phyloP scores from a whole-genome alignment of 2,329 filamentous ascomycete species.

The Aspergillus sp. region DNA sequence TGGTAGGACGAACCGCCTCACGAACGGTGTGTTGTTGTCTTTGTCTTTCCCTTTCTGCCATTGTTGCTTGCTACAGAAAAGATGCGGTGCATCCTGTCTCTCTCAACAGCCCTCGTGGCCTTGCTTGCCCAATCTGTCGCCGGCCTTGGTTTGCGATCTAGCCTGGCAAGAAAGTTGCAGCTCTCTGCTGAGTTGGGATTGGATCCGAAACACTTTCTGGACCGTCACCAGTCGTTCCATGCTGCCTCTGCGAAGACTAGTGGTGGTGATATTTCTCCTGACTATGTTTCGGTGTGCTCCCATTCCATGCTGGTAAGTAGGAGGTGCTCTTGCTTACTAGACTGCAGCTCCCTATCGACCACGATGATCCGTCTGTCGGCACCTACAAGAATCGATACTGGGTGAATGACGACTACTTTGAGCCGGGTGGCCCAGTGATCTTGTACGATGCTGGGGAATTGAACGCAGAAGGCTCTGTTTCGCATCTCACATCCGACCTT shows the following conservation, averaged over 20 bases:
- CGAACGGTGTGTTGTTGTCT: background rate
- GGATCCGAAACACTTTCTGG: constrained; percentile 16
- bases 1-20: background rate
- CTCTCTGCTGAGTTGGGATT: constrained; percentile 22
- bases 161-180: constrained; percentile 17
- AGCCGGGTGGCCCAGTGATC: constrained; percentile 53
- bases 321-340: background rate
- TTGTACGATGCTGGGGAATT: constrained; percentile 51
- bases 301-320: background rate
- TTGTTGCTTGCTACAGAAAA: background rate
- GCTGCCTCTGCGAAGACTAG: constrained; percentile 1
- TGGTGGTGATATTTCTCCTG: background rate
- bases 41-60: background rate
- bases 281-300: constrained; percentile 19
- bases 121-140: constrained; percentile 13
- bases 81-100: constrained; percentile 1
- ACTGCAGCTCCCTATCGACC: constrained; percentile 30
- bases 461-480: constrained; percentile 27
- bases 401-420: constrained; percentile 55
- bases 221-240: constrained; percentile 15
- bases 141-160: constrained; percentile 16
- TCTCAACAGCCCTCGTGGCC: background rate
- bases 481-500: constrained; percentile 10
- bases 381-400: constrained; percentile 59
- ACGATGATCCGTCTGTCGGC: constrained; percentile 36